phyloP scores from a whole-genome alignment of 768 basidiomycete species.

The Leccinum barrowsii region DNA sequence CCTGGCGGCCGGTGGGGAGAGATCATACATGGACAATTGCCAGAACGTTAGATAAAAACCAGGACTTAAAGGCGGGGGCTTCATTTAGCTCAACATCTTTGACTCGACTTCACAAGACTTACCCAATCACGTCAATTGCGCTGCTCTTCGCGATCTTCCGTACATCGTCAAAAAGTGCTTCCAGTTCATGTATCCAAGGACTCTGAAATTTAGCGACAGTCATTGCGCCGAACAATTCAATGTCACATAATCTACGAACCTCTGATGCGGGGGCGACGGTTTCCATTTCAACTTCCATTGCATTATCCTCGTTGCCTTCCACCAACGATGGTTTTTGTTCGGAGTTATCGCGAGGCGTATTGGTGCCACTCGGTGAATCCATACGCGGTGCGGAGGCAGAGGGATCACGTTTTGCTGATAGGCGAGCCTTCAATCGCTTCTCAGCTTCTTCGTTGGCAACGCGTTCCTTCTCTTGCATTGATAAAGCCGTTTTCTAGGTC shows the following conservation, averaged over 20 bases:
- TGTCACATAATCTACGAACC: constrained; percentile 10
- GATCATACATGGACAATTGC: constrained; percentile 91
- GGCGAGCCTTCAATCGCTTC: constrained; percentile 74
- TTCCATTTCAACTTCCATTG: constrained; percentile 52
- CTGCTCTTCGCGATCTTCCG: constrained; percentile 66
- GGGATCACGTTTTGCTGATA: constrained; percentile 72
- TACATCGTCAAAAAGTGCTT: constrained; percentile 71
- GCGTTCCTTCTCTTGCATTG: constrained; percentile 65
- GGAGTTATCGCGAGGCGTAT: constrained; percentile 26
- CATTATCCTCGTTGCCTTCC: constrained; percentile 41
- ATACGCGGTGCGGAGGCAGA: constrained; percentile 51
- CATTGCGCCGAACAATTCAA: constrained; percentile 1
- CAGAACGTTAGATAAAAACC: constrained; percentile 96
- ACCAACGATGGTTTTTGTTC: constrained; percentile 24
- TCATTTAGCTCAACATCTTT: constrained; percentile 2
- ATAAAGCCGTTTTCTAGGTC: constrained; percentile 54
- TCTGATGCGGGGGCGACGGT: constrained; percentile 25
- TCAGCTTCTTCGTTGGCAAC: constrained; percentile 72
- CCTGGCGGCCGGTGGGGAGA: constrained; percentile 67
- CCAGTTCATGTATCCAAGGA: constrained; percentile 79
- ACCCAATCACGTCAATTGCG: constrained; percentile 70
- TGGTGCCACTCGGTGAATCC: constrained; percentile 53
- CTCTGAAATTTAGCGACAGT: constrained; percentile 36
- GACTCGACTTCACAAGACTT: constrained; percentile 26
- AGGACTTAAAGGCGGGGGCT: constrained; percentile 47